Conservation (phyloP, 805 yeast genomes). For the Saturnispora serradocipensis region DNA sequence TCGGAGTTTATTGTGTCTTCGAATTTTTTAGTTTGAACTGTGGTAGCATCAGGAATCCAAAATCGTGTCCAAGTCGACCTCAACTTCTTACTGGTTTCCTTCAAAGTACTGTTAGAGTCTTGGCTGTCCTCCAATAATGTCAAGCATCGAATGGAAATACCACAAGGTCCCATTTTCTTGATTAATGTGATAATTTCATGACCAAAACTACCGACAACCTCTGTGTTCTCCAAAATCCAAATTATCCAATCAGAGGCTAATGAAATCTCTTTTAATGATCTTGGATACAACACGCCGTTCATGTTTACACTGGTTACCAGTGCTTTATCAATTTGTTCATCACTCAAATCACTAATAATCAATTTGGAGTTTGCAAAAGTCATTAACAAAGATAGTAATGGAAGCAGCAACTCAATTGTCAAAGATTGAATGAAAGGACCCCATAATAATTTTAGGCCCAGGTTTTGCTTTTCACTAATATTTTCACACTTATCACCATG, state of each 20-base stretch:
- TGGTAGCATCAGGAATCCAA: constrained; percentile 13
- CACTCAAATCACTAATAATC: constrained; percentile 2
- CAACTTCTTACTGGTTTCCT: constrained; percentile 13
- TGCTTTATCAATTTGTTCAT: background rate
- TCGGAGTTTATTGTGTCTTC: background rate
- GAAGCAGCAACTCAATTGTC: constrained; percentile 12
- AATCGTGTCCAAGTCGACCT: constrained; percentile 17
- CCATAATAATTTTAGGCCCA: constrained; percentile 25
- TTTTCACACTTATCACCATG: constrained; percentile 14
- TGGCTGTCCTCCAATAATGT: background rate
- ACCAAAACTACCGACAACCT: constrained; percentile 12
- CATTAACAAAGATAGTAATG: constrained; percentile 15
- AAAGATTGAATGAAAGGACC: constrained; percentile 21
- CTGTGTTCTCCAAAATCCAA: constrained; percentile 10
- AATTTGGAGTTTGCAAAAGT: constrained; percentile 8
- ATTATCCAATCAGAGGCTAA: constrained; percentile 8
- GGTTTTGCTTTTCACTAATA: constrained; percentile 19
- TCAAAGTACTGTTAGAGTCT: background rate
- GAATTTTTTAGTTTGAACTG: constrained; percentile 4
- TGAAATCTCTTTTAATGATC: constrained; percentile 5
- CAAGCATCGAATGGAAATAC: constrained; percentile 1
- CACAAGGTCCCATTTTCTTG: constrained; percentile 3
- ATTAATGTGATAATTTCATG: background rate
- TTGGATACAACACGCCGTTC: constrained; percentile 1
- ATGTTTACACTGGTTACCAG: background rate